These are phyloP conservation scores for Parathielavia hyrcaniae DNA, from an alignment of 495 filamentous ascomycete genomes.

Conservation along the genomic window DNA sequence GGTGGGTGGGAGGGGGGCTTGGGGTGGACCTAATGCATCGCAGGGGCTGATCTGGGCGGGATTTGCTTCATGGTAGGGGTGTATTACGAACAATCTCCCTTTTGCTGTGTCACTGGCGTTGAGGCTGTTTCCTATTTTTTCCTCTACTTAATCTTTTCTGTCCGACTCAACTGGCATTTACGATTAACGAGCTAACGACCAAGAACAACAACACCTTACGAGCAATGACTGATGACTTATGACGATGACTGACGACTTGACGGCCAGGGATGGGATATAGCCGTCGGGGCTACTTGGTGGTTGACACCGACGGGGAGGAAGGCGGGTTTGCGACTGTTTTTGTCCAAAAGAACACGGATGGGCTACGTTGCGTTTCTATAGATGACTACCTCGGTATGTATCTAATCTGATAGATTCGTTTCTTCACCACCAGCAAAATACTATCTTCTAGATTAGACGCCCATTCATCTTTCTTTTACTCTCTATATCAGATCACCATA, in stretches of 20 bases:
- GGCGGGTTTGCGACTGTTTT: background rate
- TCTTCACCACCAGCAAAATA: background rate
- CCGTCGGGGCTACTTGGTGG: background rate
- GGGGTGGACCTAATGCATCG: background rate
- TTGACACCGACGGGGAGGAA: background rate
- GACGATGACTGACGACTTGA: constrained; percentile 21
- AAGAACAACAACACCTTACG: background rate
- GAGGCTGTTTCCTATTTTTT: background rate
- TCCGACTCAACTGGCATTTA: background rate
- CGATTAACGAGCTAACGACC: constrained; percentile 11
- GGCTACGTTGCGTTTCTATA: constrained; percentile 5
- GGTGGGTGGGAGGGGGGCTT: background rate
- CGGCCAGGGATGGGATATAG: background rate
- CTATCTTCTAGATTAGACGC: no score
- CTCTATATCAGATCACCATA: constrained; percentile 44
- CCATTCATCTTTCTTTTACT: constrained; percentile 7
- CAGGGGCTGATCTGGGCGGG: background rate
- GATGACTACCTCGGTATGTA: constrained; percentile 9
- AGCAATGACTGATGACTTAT: constrained; percentile 1
- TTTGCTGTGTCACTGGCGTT: background rate
- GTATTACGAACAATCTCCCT: background rate
- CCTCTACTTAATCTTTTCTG: background rate
- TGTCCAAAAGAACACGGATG: background rate
- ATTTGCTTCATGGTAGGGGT: constrained; percentile 5
- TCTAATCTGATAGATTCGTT: constrained; percentile 2